A percentile compares a stretch with the other conserved stretches of the same genome.
phyloP scores from a whole-genome alignment of 306 rosid genomes.

The Gastrolobium bilobum region DNA sequence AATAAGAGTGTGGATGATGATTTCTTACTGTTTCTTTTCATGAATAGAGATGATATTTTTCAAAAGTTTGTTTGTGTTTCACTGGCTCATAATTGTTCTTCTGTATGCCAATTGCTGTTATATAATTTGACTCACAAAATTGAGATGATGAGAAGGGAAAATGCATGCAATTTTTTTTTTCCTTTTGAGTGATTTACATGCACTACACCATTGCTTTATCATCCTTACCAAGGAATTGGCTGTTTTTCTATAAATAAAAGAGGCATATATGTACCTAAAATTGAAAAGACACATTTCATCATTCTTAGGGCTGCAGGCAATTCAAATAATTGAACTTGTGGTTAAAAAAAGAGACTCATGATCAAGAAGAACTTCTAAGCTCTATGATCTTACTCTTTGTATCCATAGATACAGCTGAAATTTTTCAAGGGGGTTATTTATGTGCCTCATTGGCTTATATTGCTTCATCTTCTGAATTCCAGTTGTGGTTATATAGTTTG shows the following conservation, averaged over 20 bases:
- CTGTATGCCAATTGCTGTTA: not conserved
- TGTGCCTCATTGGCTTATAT: too few species aligned
- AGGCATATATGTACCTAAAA: too few species aligned
- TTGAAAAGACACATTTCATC: not conserved
- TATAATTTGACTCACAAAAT: not conserved
- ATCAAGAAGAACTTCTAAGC: not conserved
- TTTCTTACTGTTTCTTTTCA: not conserved
- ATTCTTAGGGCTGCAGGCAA: not conserved
- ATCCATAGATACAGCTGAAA: too few species aligned
- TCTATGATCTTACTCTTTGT: not conserved
- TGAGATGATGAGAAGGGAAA: not conserved
- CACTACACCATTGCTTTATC: not conserved
- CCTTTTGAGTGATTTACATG: not conserved
- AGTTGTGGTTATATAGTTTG: too few species aligned
- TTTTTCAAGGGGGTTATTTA: too few species aligned
- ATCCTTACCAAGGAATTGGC: not conserved
- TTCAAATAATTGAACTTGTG: slow-evolving; percentile 19
- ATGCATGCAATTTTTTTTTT: not conserved
- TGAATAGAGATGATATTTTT: not conserved
- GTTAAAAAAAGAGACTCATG: slow-evolving; percentile 10
- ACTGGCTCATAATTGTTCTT: not conserved
- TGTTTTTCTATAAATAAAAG: not conserved
- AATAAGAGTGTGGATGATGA: not conserved
- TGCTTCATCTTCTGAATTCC: too few species aligned
- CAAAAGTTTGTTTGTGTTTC: not conserved